Conservation (phyloP, 768 basidiomycete species). For the Gelatoporia subvermispora region DNA sequence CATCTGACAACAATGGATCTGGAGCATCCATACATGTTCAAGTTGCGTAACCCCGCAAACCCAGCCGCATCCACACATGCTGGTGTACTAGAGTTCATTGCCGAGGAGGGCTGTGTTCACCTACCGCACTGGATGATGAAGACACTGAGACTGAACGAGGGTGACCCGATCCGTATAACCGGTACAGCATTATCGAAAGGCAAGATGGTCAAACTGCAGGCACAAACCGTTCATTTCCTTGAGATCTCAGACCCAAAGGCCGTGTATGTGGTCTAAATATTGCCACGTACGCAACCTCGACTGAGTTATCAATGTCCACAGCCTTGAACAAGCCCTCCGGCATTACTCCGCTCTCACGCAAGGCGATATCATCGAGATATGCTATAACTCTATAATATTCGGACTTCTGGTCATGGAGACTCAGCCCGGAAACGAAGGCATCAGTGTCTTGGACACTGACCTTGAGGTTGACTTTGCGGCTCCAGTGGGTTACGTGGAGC, state of each 20-base stretch:
- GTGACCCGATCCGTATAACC: slow-evolving; percentile 90
- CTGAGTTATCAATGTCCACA: slow-evolving; percentile 26
- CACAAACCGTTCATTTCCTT: slow-evolving; percentile 91
- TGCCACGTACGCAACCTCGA: neutral
- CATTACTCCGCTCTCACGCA: slow-evolving; percentile 91
- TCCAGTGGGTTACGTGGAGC: slow-evolving; percentile 92
- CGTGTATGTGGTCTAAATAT: slow-evolving; percentile 57
- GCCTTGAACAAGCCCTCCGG: slow-evolving; percentile 90
- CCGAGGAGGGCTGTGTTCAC: slow-evolving; percentile 92
- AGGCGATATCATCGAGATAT: slow-evolving; percentile 96
- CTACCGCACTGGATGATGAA: slow-evolving; percentile 99
- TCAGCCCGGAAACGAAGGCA: slow-evolving; percentile 80
- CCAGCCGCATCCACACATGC: slow-evolving; percentile 85
- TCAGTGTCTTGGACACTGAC: slow-evolving; percentile 90
- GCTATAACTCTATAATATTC: slow-evolving; percentile 94
- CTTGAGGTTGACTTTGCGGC: slow-evolving; percentile 97
- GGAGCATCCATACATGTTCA: slow-evolving; percentile 93
- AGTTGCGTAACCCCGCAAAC: slow-evolving; percentile 87
- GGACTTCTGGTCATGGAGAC: slow-evolving; percentile 95
- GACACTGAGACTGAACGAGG: slow-evolving; percentile 87
- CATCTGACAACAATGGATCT: slow-evolving; percentile 84
- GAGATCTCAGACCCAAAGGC: slow-evolving; percentile 98
- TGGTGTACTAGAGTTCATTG: slow-evolving; percentile 98
- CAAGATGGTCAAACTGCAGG: slow-evolving; percentile 94
- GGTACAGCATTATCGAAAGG: slow-evolving; percentile 88